phyloP scores from a whole-genome alignment of 768 basidiomycete species.

The Leccinum olivaceopallidum region DNA sequence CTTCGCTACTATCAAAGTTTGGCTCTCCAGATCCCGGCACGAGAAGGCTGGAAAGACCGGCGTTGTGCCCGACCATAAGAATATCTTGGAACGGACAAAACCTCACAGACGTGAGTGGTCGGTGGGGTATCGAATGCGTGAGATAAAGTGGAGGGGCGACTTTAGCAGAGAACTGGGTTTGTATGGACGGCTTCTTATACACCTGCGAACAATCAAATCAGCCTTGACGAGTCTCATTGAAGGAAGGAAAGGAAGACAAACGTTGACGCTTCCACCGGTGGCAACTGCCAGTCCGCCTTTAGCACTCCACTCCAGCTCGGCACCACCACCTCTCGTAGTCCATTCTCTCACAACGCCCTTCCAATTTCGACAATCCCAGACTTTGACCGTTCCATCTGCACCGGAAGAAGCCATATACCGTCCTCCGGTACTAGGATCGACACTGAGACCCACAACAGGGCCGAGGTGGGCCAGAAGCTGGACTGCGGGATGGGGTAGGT shows the following conservation, averaged over 20 bases:
- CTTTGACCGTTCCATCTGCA: constrained; percentile 83
- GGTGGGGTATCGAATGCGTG: constrained; percentile 80
- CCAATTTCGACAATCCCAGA: constrained; percentile 99
- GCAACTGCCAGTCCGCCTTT: constrained; percentile 82
- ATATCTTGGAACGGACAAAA: constrained; percentile 92
- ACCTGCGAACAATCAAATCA: constrained; percentile 44
- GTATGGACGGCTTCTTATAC: constrained; percentile 69
- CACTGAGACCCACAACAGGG: constrained; percentile 74
- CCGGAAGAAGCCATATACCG: constrained; percentile 91
- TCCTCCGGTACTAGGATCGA: constrained; percentile 85
- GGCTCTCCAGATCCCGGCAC: constrained; percentile 94
- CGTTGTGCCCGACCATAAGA: constrained; percentile 73
- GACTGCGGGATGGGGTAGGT: constrained; percentile 87
- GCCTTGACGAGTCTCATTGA: neutral
- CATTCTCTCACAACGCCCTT: constrained; percentile 83
- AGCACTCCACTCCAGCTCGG: constrained; percentile 82
- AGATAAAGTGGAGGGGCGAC: constrained; percentile 81
- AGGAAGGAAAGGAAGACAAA: constrained; percentile 34
- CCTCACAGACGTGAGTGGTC: constrained; percentile 71
- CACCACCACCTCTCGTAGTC: constrained; percentile 65
- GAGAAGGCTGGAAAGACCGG: constrained; percentile 81
- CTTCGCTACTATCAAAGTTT: constrained; percentile 91
- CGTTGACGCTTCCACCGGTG: constrained; percentile 82
- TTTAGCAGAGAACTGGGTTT: constrained; percentile 48
- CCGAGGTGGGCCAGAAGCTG: constrained; percentile 91